Conservation (phyloP, 352 stramenopile genomes). For the Globisporangium iwayamae region DNA sequence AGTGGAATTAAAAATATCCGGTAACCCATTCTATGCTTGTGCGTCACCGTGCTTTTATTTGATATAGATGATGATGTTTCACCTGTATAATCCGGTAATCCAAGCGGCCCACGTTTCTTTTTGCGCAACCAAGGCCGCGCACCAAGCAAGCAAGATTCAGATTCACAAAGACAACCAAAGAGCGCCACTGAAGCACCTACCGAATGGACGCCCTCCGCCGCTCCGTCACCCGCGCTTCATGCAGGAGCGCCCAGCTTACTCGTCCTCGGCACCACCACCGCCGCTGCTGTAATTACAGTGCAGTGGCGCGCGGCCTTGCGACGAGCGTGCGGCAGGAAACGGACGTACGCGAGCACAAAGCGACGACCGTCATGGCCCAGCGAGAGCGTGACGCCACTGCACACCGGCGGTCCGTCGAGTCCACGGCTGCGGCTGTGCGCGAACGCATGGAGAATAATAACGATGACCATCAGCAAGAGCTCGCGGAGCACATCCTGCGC, state of each 20-base stretch:
- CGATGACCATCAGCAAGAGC: conserved; percentile 10
- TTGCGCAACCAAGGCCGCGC: background rate
- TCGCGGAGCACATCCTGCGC: conserved; percentile 7
- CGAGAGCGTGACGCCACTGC: background rate
- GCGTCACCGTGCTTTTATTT: no score
- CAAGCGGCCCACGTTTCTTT: background rate
- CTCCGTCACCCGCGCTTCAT: background rate
- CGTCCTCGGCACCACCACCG: background rate
- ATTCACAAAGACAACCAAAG: background rate
- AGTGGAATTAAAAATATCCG: background rate
- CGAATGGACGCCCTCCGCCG: conserved; percentile 1
- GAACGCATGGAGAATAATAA: background rate
- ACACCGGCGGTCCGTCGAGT: background rate
- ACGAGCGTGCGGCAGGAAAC: conserved; percentile 6
- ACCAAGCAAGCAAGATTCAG: background rate
- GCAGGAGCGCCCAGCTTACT: background rate
- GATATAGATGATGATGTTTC: background rate
- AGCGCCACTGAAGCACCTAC: no score
- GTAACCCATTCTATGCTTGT: background rate
- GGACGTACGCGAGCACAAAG: background rate
- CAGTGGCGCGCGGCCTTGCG: background rate
- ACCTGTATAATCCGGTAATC: background rate
- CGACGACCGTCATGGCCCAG: background rate
- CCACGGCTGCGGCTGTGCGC: background rate
- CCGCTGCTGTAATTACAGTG: background rate